Base-by-base conservation (phyloP, 345 rosid genomes). In the Triadica sebifera region DNA sequence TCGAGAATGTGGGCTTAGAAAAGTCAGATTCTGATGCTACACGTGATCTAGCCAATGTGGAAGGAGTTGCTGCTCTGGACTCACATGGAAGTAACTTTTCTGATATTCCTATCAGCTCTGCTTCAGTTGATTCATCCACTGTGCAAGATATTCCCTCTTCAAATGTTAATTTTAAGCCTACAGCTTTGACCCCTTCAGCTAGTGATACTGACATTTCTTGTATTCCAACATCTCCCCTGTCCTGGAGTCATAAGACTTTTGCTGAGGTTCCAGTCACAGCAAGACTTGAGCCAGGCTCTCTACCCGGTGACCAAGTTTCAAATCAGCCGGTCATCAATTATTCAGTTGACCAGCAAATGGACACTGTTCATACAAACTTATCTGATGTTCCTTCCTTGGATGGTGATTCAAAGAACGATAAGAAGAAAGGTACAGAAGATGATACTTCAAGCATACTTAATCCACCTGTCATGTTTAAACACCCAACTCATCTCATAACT, bases 401-500 rank as follows among this genome's bases (percentile, higher is more conserved):
- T 68, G 84, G 81, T 81, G 86, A 71, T 77, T 73, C 76, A 4
- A 87, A 79, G 79, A 85, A 77, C 65, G 84, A 88, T 65, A 87
- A 85, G 47, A 85, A 75, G 67, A 87, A 82, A 76, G 73, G 78
- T 60, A 69, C 74, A 37, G 81, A 82, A 72, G 87, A 82, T 80
- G 91, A 87, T 74, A 81, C 51, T 50, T 83, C 93, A 57, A 78
- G 62, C 45, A 75, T 77, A 29, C 84, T 75, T 70, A 84, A 82
- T 79, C 82, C 81, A 16, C 81, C 88, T 68, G 73, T 78, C 16
- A 76, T 78, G 67, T 92, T 88, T 78, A 90, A 86, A 77, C 94
- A 80, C 71, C 97, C 96, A 71, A 87, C 97, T 74, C 98, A 89
- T 84, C 82, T 91, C 71, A 81, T 93, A 76, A 93, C 97, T 73